Conservation (phyloP, 2,329 filamentous ascomycete species). For the Davidsoniella eucalypti region DNA sequence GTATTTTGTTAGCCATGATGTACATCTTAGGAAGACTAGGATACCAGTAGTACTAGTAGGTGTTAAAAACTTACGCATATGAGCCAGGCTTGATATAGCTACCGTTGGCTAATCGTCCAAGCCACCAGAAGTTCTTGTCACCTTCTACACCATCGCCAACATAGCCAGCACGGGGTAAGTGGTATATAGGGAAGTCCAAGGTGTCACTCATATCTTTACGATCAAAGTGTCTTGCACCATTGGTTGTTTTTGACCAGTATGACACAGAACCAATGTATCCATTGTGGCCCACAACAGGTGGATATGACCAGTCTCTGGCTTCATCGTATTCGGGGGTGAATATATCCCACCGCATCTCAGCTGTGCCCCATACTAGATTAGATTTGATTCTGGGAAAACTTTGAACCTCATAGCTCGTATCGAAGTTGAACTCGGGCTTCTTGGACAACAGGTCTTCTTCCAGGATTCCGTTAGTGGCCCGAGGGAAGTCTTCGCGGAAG, state of each 20-base stretch:
- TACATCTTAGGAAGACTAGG: neutral
- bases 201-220: constrained; percentile 16
- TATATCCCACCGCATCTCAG: no score
- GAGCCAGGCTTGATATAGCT: constrained; percentile 16
- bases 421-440: constrained; percentile 3
- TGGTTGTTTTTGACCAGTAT: constrained; percentile 8
- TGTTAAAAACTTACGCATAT: constrained; percentile 13
- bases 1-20: neutral
- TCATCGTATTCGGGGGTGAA: constrained; percentile 24
- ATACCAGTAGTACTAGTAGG: constrained; percentile 15
- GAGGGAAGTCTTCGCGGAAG: constrained; percentile 4
- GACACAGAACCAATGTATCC: constrained; percentile 24
- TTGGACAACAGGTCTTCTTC: no score
- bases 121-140: constrained; percentile 16
- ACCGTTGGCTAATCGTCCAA: constrained; percentile 18
- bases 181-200: constrained; percentile 15
- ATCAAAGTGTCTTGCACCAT: no score
- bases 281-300: constrained; percentile 22
- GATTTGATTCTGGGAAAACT: constrained; percentile 15
- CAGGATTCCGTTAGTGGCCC: neutral
- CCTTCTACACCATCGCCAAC: constrained; percentile 1
- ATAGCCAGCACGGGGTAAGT: constrained; percentile 14
- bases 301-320: constrained; percentile 23
- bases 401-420: constrained; percentile 8
- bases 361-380: constrained; percentile 19